Evolutionary conservation across 768 basidiomycete genomes (phyloP).

Genomic region (Rhizopogon vulgaris): DNA sequence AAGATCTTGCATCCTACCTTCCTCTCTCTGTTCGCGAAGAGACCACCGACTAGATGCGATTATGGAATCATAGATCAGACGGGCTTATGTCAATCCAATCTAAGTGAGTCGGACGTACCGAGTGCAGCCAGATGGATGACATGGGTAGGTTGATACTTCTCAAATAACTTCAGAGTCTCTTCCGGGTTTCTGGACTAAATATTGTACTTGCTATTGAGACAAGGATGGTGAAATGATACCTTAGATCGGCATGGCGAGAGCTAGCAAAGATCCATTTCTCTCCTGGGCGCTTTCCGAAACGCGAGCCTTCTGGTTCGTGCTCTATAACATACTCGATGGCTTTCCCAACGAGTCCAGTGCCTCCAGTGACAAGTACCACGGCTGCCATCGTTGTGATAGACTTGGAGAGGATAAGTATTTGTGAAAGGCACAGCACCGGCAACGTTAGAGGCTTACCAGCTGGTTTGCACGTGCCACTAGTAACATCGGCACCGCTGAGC

Average conservation of each 20-base stretch:
- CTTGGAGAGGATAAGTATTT: neutral
- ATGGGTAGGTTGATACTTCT: constrained; percentile 91
- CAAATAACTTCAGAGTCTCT: constrained; percentile 68
- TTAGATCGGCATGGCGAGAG: constrained; percentile 78
- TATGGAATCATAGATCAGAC: constrained; percentile 6
- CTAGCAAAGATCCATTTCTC: constrained; percentile 86
- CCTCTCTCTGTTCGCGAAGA: constrained; percentile 94
- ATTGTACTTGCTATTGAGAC: neutral
- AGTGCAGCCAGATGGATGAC: constrained; percentile 95
- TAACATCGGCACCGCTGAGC: no score
- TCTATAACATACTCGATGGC: constrained; percentile 77
- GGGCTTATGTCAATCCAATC: neutral
- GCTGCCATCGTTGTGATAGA: constrained; percentile 16
- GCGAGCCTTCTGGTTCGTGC: constrained; percentile 69
- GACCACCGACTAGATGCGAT: constrained; percentile 66
- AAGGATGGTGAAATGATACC: constrained; percentile 34
- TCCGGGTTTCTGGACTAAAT: constrained; percentile 49
- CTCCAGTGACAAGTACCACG: constrained; percentile 79
- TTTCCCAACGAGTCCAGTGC: constrained; percentile 81
- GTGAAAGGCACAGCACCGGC: no score
- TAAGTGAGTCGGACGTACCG: constrained; percentile 40
- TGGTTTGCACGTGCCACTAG: no score
- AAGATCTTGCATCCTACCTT: constrained; percentile 45
- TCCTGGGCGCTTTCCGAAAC: constrained; percentile 67
- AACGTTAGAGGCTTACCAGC: no score